These are phyloP conservation scores for Gorgonomyces haynaldii DNA, from an alignment of 192 early-diverging fungal species.

Conservation along the genomic window DNA sequence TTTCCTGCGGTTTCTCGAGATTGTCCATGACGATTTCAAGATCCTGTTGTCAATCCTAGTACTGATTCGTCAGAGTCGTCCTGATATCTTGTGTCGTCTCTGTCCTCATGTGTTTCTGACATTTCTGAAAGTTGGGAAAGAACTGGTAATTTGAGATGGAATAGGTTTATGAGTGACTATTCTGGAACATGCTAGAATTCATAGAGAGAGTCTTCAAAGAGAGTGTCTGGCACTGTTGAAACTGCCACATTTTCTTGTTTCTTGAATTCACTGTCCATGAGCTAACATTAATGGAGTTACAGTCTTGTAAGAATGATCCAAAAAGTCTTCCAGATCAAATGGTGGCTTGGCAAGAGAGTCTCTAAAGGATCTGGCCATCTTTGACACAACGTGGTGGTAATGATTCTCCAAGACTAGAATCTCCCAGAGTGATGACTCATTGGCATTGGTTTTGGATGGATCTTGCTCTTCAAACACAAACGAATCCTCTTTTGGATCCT, in stretches of 20 bases:
- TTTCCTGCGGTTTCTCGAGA: slow-evolving; percentile 1
- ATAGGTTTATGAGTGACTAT: too few species aligned
- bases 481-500: slow-evolving; percentile 19
- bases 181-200: too few species aligned
- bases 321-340: slow-evolving; percentile 90
- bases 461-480: slow-evolving; percentile 52
- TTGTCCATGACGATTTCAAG: slow-evolving; percentile 7
- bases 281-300: slow-evolving; percentile 10
- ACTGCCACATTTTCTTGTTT: too few species aligned
- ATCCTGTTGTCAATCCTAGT: slow-evolving; percentile 1
- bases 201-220: too few species aligned
- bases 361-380: slow-evolving; percentile 71
- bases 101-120: too few species aligned
- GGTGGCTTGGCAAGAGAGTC: slow-evolving; percentile 77
- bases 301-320: slow-evolving; percentile 67
- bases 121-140: too few species aligned
- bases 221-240: too few species aligned
- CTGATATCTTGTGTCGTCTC: too few species aligned
- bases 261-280: neutral
- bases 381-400: slow-evolving; percentile 76
- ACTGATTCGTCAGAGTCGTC: too few species aligned
- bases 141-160: too few species aligned
- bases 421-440: slow-evolving; percentile 91
- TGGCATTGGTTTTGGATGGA: slow-evolving; percentile 65
- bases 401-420: slow-evolving; percentile 74